Conservation (phyloP, 1,284 basidiomycete genomes). For the Cystobasidiaceae sp. region DNA sequence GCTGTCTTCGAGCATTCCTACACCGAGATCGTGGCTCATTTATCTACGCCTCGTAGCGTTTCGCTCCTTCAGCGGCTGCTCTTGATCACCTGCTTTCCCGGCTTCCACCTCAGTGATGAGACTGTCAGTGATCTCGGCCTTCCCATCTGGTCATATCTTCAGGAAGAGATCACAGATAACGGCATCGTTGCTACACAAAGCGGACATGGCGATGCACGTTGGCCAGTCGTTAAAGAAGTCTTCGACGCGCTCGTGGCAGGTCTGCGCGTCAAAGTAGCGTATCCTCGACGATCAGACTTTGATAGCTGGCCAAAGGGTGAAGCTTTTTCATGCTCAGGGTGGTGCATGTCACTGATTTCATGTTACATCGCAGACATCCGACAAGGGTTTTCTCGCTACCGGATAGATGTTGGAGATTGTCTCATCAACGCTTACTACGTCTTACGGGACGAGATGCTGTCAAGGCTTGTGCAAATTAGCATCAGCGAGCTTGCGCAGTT, state of each 20-base stretch:
- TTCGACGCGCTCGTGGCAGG: constrained; percentile 37
- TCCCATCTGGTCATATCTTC: constrained; percentile 40
- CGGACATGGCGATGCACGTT: constrained; percentile 34
- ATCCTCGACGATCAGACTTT: constrained; percentile 34
- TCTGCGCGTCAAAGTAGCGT: constrained; percentile 33
- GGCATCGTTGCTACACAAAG: constrained; percentile 37
- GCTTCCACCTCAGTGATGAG: constrained; percentile 38
- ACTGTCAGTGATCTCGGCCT: constrained; percentile 36
- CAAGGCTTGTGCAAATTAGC: constrained; percentile 33
- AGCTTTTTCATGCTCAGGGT: background rate
- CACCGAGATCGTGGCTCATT: constrained; percentile 13
- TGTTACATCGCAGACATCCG: constrained; percentile 33
- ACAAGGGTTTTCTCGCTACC: constrained; percentile 38
- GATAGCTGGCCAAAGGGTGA: constrained; percentile 37
- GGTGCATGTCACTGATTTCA: background rate
- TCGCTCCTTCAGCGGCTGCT: constrained; percentile 17
- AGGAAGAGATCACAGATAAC: constrained; percentile 40
- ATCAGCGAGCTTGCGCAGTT: background rate
- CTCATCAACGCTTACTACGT: constrained; percentile 41
- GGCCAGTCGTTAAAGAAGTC: constrained; percentile 37
- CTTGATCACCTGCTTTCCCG: constrained; percentile 39
- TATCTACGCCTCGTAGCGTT: constrained; percentile 20
- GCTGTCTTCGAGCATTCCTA: constrained; percentile 33
- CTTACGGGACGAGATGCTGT: constrained; percentile 39
- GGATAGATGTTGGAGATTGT: constrained; percentile 36